phyloP scores from a whole-genome alignment of 495 filamentous ascomycete genomes.

The Trichoderma asperelloides region DNA sequence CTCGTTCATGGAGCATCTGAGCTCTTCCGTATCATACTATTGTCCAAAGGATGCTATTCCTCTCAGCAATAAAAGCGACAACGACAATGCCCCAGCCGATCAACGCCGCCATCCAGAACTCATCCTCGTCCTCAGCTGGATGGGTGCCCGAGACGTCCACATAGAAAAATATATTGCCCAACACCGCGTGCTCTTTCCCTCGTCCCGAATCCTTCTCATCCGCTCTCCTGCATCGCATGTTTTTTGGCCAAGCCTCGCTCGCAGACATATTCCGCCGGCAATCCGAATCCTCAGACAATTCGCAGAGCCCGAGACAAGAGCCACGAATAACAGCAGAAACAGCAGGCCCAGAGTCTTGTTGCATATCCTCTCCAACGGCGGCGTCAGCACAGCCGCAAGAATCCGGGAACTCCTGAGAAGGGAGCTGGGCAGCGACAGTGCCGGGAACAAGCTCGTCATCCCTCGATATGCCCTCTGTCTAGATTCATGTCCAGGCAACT shows the following conservation, averaged over 20 bases:
- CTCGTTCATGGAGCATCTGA: conserved; percentile 5
- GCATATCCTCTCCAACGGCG: conserved; percentile 40
- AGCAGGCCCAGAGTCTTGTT: conserved; percentile 26
- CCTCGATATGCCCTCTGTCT: conserved; percentile 27
- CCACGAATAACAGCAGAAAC: not conserved
- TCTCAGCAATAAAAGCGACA: not conserved
- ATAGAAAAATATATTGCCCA: conserved; percentile 36
- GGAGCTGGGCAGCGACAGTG: not conserved
- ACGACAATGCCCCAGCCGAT: not conserved
- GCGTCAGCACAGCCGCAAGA: conserved; percentile 13
- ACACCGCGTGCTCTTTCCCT: conserved; percentile 32
- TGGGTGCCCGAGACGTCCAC: conserved; percentile 36
- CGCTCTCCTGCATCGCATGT: conserved; percentile 27
- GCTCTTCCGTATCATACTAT: conserved; percentile 3
- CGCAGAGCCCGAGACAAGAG: not conserved
- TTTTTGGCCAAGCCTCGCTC: conserved; percentile 1
- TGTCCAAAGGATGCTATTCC: not conserved
- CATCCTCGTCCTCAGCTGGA: conserved; percentile 35
- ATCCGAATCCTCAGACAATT: conserved; percentile 14
- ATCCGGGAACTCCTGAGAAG: not conserved
- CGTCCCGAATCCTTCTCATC: conserved; percentile 30
- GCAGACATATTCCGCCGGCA: conserved; percentile 15
- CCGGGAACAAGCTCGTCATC: conserved; percentile 13
- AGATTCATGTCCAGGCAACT: conserved; percentile 33
- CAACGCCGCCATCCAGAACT: conserved; percentile 20